Base-by-base conservation (phyloP, 2,329 filamentous ascomycete genomes). In the Davidsoniella eucalypti region DNA sequence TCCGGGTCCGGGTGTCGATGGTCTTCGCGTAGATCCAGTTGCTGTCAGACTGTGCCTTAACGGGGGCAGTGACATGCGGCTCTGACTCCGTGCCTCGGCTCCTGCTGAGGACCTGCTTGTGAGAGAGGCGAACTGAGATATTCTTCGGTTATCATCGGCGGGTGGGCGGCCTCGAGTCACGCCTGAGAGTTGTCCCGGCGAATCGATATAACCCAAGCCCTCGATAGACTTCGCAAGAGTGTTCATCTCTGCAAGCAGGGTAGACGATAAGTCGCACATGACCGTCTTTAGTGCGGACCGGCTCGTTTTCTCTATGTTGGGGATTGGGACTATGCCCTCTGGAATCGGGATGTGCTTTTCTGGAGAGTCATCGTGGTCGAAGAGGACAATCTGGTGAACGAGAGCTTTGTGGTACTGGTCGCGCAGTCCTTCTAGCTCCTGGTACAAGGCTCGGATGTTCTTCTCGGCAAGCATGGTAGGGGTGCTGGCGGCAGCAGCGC, bases 61-160 rank as follows among this genome's bases (percentile, higher is more conserved):
- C 12, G 84, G 78, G 61, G 82, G 86, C 80, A 90, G 84, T 1
- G 86, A 90, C 82, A 90, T 87, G 54, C 86, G 80, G 52, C 76
- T 70, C 42, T 78, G 69, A 46, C 72, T 68, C 57, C 76, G 78
- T 53, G 50, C 67, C 56, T 70, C 65, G 43, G 74, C 65, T 29
- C 80, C 76, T 47, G 61, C 69, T 6, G 77, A 76, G 43, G 77
- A 68, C n/a, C 67, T 64, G 25, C 66, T 60, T 37, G 63, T 54
- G 52, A 70, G 69, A 8, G 69, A 52, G 0, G 69, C 59, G 53
- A 70, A 73, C 54, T 80, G 75, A 8, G 76, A 80, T 54, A 75
- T 77, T 40, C 75, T 68, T 50, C 76, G 67, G 3, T 61, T 62
- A 45, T 66, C 67, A 3, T 57, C 59, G 41, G 47, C 16, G 16